Conservation (phyloP, 2,329 filamentous ascomycete species). For the Cercospora zeae-maydis region DNA sequence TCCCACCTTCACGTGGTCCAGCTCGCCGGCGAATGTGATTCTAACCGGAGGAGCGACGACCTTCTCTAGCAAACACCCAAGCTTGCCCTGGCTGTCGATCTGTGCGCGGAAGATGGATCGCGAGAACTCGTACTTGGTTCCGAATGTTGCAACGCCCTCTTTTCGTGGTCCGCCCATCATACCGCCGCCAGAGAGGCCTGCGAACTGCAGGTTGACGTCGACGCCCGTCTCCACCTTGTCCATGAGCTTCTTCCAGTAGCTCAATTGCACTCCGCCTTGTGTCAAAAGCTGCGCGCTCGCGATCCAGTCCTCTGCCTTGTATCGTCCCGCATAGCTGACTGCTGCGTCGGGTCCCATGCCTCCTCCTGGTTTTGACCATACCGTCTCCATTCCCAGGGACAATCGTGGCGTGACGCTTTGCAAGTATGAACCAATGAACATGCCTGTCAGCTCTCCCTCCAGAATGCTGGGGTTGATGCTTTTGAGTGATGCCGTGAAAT, state of each 20-base stretch:
- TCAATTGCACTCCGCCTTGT: slow-evolving; percentile 81
- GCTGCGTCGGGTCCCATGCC: slow-evolving; percentile 86
- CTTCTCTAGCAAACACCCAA: slow-evolving; percentile 92
- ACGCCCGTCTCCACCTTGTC: slow-evolving; percentile 96
- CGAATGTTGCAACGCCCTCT: slow-evolving; percentile 86
- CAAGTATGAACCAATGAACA: slow-evolving; percentile 92
- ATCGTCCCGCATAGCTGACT: slow-evolving; percentile 84
- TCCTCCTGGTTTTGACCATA: slow-evolving; percentile 86
- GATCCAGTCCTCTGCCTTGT: slow-evolving; percentile 90
- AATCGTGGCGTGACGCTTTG: slow-evolving; percentile 87
- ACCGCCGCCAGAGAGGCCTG: slow-evolving; percentile 51
- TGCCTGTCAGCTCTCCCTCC: slow-evolving; percentile 88
- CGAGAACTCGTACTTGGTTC: slow-evolving; percentile 97
- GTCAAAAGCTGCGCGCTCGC: slow-evolving; percentile 85
- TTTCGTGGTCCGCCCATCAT: slow-evolving; percentile 75
- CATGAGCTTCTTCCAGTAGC: slow-evolving; percentile 89
- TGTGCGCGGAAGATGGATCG: slow-evolving; percentile 94
- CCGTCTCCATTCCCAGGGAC: slow-evolving; percentile 81
- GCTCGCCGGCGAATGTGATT: slow-evolving; percentile 92
- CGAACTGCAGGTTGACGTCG: slow-evolving; percentile 85
- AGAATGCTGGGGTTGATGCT: slow-evolving; percentile 91
- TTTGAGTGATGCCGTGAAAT: slow-evolving; percentile 92
- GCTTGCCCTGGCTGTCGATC: slow-evolving; percentile 89
- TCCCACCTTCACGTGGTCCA: slow-evolving; percentile 91
- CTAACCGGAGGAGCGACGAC: slow-evolving; percentile 87